A percentile compares a stretch with the other conserved stretches of the same genome.
phyloP scores from a whole-genome alignment of 1,284 basidiomycete species.

The Cryptococcus hybrid region DNA sequence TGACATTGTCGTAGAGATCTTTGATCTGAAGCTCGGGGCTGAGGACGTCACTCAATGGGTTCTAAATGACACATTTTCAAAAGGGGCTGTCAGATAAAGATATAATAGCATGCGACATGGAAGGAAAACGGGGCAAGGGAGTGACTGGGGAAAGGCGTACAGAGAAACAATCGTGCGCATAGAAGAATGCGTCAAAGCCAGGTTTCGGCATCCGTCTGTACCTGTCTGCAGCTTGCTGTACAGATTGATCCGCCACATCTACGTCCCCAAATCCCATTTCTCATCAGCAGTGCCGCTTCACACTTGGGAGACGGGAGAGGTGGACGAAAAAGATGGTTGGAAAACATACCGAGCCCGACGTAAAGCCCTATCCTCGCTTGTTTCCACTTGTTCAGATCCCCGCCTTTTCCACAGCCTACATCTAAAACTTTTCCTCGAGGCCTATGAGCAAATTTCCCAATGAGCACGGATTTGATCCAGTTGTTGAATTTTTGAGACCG shows the following conservation, averaged over 20 bases:
- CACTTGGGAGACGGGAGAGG: too few species aligned
- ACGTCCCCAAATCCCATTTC: conserved; percentile 3
- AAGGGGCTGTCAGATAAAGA: too few species aligned
- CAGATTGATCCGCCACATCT: conserved; percentile 90
- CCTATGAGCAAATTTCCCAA: conserved; percentile 65
- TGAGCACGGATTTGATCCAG: conserved; percentile 96
- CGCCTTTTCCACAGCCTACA: conserved; percentile 97
- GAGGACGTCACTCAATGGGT: conserved; percentile 68
- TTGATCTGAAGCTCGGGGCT: conserved; percentile 58
- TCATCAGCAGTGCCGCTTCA: background rate
- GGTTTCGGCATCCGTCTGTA: conserved; percentile 56
- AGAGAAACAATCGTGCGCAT: conserved; percentile 83
- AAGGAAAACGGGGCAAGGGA: background rate
- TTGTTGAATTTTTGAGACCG: conserved; percentile 97
- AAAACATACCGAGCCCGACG: conserved; percentile 71
- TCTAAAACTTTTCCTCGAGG: conserved; percentile 70
- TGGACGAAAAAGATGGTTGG: background rate
- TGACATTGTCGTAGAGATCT: conserved; percentile 79
- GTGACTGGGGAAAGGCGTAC: too few species aligned
- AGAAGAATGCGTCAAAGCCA: conserved; percentile 76
- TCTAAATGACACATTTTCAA: conserved; percentile 34
- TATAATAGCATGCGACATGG: background rate
- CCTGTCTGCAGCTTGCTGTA: conserved; percentile 82
- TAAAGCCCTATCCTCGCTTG: conserved; percentile 80
- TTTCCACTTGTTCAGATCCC: conserved; percentile 94